Percentiles rank a stretch among this genome's conserved stretches.
These are phyloP conservation scores for Pneumocystis canis DNA, from an alignment of 1,139 yeast genomes.

Conservation along the genomic window DNA sequence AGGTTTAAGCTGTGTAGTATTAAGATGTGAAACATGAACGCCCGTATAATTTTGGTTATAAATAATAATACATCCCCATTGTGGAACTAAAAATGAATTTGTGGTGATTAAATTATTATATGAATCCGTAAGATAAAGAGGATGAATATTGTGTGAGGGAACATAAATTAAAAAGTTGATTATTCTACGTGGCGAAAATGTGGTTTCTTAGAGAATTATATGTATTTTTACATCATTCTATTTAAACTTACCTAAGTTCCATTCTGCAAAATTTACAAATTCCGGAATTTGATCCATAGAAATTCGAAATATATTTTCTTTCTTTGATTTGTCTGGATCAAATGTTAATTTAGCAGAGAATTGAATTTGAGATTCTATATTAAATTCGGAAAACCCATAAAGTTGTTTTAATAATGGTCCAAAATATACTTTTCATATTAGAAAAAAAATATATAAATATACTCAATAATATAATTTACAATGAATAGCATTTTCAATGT, in stretches of 20 bases:
- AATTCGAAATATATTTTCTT: conserved; percentile 19
- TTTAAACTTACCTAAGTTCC: conserved; percentile 42
- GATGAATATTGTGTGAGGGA: conserved; percentile 38
- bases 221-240: background rate
- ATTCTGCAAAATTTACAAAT: conserved; percentile 61
- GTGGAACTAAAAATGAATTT: conserved; percentile 68
- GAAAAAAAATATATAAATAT: background rate
- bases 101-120: conserved; percentile 29
- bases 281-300: conserved; percentile 39
- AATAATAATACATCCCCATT: conserved; percentile 58
- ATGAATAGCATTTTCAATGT: conserved; percentile 32
- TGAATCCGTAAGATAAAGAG: conserved; percentile 28
- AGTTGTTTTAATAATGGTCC: conserved; percentile 32
- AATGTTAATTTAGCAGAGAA: conserved; percentile 41
- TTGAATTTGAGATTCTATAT: conserved; percentile 66
- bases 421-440: conserved; percentile 25
- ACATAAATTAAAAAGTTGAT: conserved; percentile 55
- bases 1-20: conserved; percentile 38
- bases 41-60: conserved; percentile 18
- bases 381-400: conserved; percentile 49
- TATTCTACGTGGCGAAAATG: conserved; percentile 35
- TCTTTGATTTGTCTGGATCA: conserved; percentile 18
- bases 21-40: conserved; percentile 20
- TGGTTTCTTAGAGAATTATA: background rate
- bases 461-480: background rate